These are phyloP conservation scores for Auriscalpium orientale DNA, from an alignment of 768 basidiomycete species.

Conservation along the genomic window DNA sequence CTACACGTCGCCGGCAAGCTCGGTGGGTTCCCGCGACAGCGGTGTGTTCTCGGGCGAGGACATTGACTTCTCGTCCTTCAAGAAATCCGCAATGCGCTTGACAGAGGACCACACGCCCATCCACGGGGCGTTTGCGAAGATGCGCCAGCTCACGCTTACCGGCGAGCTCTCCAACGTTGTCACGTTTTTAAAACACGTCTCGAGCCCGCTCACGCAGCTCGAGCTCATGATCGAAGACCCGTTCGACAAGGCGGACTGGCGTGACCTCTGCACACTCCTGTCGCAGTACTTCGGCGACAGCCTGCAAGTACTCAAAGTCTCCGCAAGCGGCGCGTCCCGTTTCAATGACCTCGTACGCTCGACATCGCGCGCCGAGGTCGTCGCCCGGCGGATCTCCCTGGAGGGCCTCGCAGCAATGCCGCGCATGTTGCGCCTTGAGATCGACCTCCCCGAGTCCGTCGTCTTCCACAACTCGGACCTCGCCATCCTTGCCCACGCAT, in stretches of 20 bases:
- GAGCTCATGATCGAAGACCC: constrained; percentile 78
- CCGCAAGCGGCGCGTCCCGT: constrained; percentile 62
- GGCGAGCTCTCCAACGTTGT: constrained; percentile 65
- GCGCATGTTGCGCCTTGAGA: constrained; percentile 52
- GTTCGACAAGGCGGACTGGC: constrained; percentile 68
- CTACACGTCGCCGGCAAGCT: constrained; percentile 54
- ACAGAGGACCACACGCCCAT: constrained; percentile 29
- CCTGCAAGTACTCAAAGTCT: constrained; percentile 52
- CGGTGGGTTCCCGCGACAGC: constrained; percentile 61
- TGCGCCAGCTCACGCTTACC: constrained; percentile 58
- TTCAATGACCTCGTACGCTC: constrained; percentile 79
- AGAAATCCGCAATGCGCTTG: constrained; percentile 59
- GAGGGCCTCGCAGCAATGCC: constrained; percentile 49
- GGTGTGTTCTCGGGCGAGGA: constrained; percentile 76
- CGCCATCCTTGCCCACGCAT: constrained; percentile 47
- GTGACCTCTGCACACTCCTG: constrained; percentile 55
- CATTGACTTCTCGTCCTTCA: constrained; percentile 66
- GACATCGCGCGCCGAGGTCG: constrained; percentile 54
- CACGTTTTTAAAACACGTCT: constrained; percentile 63
- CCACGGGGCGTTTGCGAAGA: constrained; percentile 47
- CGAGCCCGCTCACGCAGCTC: constrained; percentile 55
- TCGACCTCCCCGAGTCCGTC: constrained; percentile 73
- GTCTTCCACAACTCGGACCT: constrained; percentile 59
- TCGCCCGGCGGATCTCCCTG: constrained; percentile 53
- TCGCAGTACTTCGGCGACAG: constrained; percentile 54